Evolutionary conservation across 129 eudicot genomes (phyloP).

Genomic region (Glebionis coronaria): DNA sequence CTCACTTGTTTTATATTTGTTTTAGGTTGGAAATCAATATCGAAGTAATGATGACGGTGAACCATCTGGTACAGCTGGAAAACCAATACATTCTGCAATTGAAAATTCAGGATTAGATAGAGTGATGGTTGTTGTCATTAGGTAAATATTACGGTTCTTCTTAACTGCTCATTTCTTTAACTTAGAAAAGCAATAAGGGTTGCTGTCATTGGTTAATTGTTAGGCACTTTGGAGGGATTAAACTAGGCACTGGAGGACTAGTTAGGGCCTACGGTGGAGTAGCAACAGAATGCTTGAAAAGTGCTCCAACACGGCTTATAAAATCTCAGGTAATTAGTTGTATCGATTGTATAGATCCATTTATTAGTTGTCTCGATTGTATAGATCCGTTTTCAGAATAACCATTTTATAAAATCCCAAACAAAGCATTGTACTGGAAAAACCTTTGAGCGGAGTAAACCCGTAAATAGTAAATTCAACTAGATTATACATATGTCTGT

Average conservation of each 20-base stretch:
- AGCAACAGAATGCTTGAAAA: slow-evolving; percentile 87
- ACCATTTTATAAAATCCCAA: not conserved
- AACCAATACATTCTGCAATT: slow-evolving; percentile 86
- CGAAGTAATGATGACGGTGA: slow-evolving; percentile 96
- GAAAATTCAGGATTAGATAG: slow-evolving; percentile 85
- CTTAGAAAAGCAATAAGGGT: not conserved
- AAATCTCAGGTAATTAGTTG: slow-evolving; percentile 70
- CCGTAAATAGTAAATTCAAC: not conserved
- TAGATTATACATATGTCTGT: not conserved
- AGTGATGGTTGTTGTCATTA: slow-evolving; percentile 92
- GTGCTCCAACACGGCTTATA: slow-evolving; percentile 74
- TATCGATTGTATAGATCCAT: not conserved
- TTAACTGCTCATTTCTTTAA: not conserved
- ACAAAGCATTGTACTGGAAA: not conserved
- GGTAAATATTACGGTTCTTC: slow-evolving; percentile 36
- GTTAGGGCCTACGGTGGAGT: slow-evolving; percentile 99
- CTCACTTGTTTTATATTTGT: slow-evolving; percentile 1
- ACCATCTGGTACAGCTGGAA: slow-evolving; percentile 98
- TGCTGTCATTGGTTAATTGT: not conserved
- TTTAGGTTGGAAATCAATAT: slow-evolving; percentile 78
- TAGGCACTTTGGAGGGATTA: slow-evolving; percentile 95
- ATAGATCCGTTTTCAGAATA: not conserved
- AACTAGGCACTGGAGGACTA: slow-evolving; percentile 92
- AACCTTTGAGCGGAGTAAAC: not conserved
- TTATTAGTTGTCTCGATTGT: slow-evolving; percentile 1